Evolutionary conservation across 140 eudicot genomes (phyloP), one percentile per base, ranked within the genome.

Genomic region (Bidens hawaiensis): DNA sequence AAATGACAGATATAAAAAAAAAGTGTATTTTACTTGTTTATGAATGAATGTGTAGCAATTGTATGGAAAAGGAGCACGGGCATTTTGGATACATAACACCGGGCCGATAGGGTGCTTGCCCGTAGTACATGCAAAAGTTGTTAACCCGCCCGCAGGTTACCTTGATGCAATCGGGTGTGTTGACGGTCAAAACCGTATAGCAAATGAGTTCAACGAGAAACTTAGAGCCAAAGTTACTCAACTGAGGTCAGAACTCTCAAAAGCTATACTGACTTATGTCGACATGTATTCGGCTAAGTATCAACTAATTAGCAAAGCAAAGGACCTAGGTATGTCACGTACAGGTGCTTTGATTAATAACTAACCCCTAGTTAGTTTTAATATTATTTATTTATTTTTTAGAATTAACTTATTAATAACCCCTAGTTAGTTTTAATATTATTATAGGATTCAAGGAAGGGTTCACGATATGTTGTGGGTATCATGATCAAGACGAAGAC

Each of bases 101-200:
- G 96, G 96, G 5, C 94, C 96, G 0, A 69, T 79, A 54, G 96
- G 96, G 18, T 88, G 94, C 67, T 63, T 85, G 67, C 94, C 94
- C 1, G 76, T 81, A 11, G 50, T 76, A 12, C 49, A 62, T n/a
- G 52, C 74, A 2, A 67, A 81, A 16, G 13, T 75, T 67, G 74
- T 2, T 45, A 50, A 79, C 60, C 82, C 94, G 1, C 50, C 51
- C 19, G 62, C 71, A 0, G 94, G 81, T 17, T 72, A 7, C 24
- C 58, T 85, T 1, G 93, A 89, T 48, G 68, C 80, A 33, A 58
- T 69, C 41, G 95, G 95, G 4, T 89, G 97, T 19, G 43, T 77
- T 2, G 73, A 47, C 23, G 56, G 45, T 21, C 81, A 78, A 33
- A 89, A 83, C 42, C 68, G 56, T 19, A 43, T 83, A 14, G 86